Evolutionary conservation across 805 yeast genomes (phyloP).

Genomic region (Candida hispaniensis): DNA sequence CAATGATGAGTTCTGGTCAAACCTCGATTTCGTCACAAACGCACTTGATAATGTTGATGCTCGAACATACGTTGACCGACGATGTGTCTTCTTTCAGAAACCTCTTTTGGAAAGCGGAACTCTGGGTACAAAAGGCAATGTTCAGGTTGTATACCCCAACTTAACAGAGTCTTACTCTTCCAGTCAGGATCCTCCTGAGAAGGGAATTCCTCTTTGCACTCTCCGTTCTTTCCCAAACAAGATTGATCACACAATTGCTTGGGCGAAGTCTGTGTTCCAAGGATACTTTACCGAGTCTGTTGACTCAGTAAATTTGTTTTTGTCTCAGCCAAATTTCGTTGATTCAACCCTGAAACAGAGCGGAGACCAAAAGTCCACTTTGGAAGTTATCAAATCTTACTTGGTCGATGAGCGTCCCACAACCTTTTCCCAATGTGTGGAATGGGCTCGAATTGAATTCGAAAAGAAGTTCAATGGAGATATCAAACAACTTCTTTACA

Average conservation of each 20-base stretch:
- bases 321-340: constrained; percentile 85
- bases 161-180: constrained; percentile 93
- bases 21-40: constrained; percentile 81
- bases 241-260: constrained; percentile 97
- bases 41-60: constrained; percentile 98
- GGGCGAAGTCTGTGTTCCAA: constrained; percentile 95
- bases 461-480: constrained; percentile 78
- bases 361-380: constrained; percentile 79
- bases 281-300: constrained; percentile 87
- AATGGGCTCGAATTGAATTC: constrained; percentile 88
- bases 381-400: constrained; percentile 61
- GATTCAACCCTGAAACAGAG: constrained; percentile 85
- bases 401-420: constrained; percentile 75
- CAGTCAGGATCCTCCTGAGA: constrained; percentile 97
- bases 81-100: constrained; percentile 86
- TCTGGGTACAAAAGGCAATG: constrained; percentile 95
- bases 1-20: constrained; percentile 74
- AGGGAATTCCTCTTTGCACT: constrained; percentile 93
- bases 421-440: constrained; percentile 84
- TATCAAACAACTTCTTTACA: constrained; percentile 78
- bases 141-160: constrained; percentile 89
- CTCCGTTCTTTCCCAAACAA: constrained; percentile 95
- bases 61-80: constrained; percentile 92
- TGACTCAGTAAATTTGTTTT: constrained; percentile 81
- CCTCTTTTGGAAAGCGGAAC: constrained; percentile 95